phyloP scores from a whole-genome alignment of 352 stramenopile species.

The Globisporangium cystogenes region DNA sequence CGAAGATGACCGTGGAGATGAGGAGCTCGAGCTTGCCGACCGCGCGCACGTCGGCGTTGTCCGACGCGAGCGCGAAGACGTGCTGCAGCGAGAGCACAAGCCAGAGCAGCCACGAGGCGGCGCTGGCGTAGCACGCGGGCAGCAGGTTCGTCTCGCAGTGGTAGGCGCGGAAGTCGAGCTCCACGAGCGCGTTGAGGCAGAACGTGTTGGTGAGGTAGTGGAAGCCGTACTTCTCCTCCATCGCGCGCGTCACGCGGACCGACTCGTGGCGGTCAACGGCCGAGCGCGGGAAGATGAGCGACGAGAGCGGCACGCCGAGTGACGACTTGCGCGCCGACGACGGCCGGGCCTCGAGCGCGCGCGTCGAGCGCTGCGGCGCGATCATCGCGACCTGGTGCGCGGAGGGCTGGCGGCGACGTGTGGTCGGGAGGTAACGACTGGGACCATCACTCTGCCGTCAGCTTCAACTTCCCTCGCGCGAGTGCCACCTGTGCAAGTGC shows the following conservation, averaged over 20 bases:
- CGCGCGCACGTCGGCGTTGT: slow-evolving; percentile 22
- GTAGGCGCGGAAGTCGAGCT: slow-evolving; percentile 79
- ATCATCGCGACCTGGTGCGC: slow-evolving; percentile 2
- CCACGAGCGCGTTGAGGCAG: slow-evolving; percentile 41
- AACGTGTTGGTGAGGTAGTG: slow-evolving; percentile 80
- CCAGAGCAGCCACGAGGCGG: slow-evolving; percentile 57
- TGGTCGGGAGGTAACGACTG: neutral
- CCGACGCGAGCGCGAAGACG: slow-evolving; percentile 33
- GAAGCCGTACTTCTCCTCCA: slow-evolving; percentile 82
- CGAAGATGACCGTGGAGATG: slow-evolving; percentile 42
- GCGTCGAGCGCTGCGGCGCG: slow-evolving; percentile 2
- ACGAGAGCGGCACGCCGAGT: slow-evolving; percentile 52
- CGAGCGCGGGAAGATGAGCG: slow-evolving; percentile 70
- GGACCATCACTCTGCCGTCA: neutral
- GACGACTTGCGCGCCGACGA: slow-evolving; percentile 36
- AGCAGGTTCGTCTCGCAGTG: slow-evolving; percentile 66
- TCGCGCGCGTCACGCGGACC: slow-evolving; percentile 47
- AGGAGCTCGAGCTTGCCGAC: slow-evolving; percentile 31
- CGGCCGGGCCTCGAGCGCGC: neutral
- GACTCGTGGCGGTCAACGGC: slow-evolving; percentile 61
- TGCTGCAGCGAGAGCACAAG: slow-evolving; percentile 34
- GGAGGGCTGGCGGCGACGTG: neutral
- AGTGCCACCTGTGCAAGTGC: slow-evolving; percentile 1
- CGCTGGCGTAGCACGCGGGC: slow-evolving; percentile 54
- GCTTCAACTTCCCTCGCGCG: slow-evolving; percentile 1